Evolutionary conservation across 2,329 filamentous ascomycete species (phyloP).

Genomic region (Colletotrichum kahawae): DNA sequence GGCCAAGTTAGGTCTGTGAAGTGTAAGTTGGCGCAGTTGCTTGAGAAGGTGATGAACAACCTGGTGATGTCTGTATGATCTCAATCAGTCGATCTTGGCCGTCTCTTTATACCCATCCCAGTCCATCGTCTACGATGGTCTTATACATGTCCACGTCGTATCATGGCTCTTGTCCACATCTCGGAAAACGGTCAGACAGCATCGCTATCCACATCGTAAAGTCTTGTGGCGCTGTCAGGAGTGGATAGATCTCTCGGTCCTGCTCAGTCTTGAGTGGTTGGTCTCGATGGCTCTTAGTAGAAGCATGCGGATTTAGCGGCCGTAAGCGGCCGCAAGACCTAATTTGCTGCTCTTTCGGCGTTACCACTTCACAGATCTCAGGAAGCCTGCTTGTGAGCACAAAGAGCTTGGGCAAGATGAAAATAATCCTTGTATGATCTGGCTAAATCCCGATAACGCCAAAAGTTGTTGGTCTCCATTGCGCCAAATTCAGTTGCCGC

Average conservation of each 20-base stretch:
- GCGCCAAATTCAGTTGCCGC: neutral
- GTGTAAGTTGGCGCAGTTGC: neutral
- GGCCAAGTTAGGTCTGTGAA: neutral
- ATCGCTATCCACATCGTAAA: neutral
- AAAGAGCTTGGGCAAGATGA: neutral
- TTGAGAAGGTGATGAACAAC: neutral
- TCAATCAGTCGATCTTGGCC: neutral
- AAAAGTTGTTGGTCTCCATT: neutral
- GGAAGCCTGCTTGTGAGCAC: neutral
- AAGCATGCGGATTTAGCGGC: neutral
- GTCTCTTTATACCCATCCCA: neutral
- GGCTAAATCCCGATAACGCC: neutral
- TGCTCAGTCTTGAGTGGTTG: neutral
- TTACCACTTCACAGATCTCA: neutral
- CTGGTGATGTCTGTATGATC: neutral
- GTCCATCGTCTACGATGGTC: neutral
- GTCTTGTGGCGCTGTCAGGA: neutral
- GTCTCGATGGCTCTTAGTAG: neutral
- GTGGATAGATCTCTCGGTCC: fast-evolving
- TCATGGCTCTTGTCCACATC: neutral
- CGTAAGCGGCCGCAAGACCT: neutral
- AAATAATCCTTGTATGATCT: neutral
- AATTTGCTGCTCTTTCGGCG: neutral
- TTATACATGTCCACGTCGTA: neutral
- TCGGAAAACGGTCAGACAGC: neutral